Base-by-base conservation (phyloP, 2,329 filamentous ascomycete species). In the Pseudogymnoascus sp. region DNA sequence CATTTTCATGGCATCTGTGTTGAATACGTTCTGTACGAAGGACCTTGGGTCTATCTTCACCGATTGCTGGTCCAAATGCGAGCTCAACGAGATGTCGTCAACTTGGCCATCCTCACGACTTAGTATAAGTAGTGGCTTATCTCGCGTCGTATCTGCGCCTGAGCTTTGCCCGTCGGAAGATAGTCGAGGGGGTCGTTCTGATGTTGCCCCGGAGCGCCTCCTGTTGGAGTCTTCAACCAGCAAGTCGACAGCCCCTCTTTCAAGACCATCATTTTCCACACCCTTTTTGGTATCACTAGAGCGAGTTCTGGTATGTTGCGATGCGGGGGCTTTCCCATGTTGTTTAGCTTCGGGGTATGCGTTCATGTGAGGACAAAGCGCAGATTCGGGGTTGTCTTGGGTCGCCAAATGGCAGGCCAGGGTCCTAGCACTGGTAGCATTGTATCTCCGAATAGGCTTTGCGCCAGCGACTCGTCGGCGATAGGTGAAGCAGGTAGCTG, bases 321-420 rank as follows among this genome's bases (percentile, higher is more conserved):
- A 53, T 16, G 24, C 26, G 46, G 46, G 46, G 14, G 24, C 7
- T 7, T 53, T 53, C 26, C 8, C 24, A 28, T 24, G 46, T 53
- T 53, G 46, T 31, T 53, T 53, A 28, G 24, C 24, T 53, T 53
- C 46, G 46, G 46, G 46, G 46, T 53, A 31, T 41, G 60, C 33
- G 60, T 61, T 38, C 26, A 61, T 61, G 63, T 73, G 65, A 37
- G 78, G 78, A 69, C 91, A 96, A 0, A 96, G 78, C 2, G 84
- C 85, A 64, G 78, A 80, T 66, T 90, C 86, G 0, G 91, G 86
- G 67, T 95, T 85, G 69, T 93, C 89, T 71, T 91, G 87, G 70
- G 88, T 90, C 8, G 91, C 90, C 60, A 96, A 81, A 70, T 90
- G 90, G 63, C 90, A 84, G 11, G 92, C 92, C 33, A 96, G 77